Base-by-base conservation (phyloP, 768 basidiomycete species). In the Pholiota microspora region DNA sequence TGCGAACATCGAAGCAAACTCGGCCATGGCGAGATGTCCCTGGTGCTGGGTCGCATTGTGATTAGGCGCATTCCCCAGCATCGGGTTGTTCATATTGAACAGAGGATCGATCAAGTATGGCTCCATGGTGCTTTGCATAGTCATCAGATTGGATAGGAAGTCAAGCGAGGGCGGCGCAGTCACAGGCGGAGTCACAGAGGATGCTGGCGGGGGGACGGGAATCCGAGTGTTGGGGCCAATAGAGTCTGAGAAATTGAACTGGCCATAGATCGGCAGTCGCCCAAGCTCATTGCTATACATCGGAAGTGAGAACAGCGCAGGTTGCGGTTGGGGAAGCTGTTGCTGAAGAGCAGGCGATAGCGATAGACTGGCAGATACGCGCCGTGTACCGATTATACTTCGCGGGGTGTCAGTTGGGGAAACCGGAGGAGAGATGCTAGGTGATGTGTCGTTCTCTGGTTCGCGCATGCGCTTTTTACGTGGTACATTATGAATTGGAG, bases 271-370 rank as follows among this genome's bases (percentile, higher is more conserved):
- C 1, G 84, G 85, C 0, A 85, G 66, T 35, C 80, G 70, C 2
- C 83, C 84, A 6, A 86, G 68, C 51, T 85, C 84, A 44, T 77
- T 77, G 61, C 75, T 78, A 60, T 84, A 80, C 62, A 83, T 75
- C 0, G 85, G 84, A 3, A 85, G 69, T 13, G 73, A 64, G 54
- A 71, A 71, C 8, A 57, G 52, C 1, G 64, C 57, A 7, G 59
- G 59, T 24, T 60, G 51, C n/a, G 55, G 58, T 15, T 58, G 62
- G 21, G 49, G 45, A 28, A 32, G 16, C 24, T 31, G 40, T 18
- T 52, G 53, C 1, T 49, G 45, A 9, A 57, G 51, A 4, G n/a
- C 38, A 18, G n/a, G 38, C n/a, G 25, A 16, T 13, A 1, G 35
- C 12, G 24, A 27, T 27, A 59, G 47, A 51, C 62, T 63, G 18